A percentile compares a stretch with the other conserved stretches of the same genome.
Evolutionary conservation across 352 stramenopile genomes (phyloP).

Genomic region (Phytophthora macrochlamydospora): DNA sequence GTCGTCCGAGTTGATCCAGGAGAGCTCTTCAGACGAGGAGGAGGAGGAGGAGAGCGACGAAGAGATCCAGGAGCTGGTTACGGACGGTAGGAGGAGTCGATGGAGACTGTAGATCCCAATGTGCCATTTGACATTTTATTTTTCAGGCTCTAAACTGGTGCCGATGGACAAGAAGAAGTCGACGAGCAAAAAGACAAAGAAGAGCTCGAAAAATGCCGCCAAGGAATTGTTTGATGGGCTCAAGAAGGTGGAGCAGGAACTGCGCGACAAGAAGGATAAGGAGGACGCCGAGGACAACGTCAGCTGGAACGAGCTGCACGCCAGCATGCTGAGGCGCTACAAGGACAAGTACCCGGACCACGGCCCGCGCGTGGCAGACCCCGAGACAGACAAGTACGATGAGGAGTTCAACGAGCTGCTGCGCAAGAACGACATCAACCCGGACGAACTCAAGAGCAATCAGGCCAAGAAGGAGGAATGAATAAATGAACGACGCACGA

Average conservation of each 20-base stretch:
- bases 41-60: conserved; percentile 47
- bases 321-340: conserved; percentile 73
- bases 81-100: conserved; percentile 42
- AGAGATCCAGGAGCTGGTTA: conserved; percentile 77
- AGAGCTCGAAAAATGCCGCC: conserved; percentile 39
- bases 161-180: conserved; percentile 22
- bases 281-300: conserved; percentile 53
- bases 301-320: conserved; percentile 84
- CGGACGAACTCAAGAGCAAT: conserved; percentile 58
- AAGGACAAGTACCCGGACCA: conserved; percentile 82
- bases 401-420: conserved; percentile 86
- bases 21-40: conserved; percentile 17
- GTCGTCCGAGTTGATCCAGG: conserved; percentile 52
- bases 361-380: conserved; percentile 46
- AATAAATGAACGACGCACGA: not conserved
- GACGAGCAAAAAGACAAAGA: conserved; percentile 24
- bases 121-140: not conserved
- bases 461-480: conserved; percentile 30
- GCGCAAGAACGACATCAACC: conserved; percentile 78
- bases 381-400: conserved; percentile 74
- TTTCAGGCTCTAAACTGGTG: conserved; percentile 47
- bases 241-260: conserved; percentile 74
- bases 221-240: conserved; percentile 81
- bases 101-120: not conserved
- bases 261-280: conserved; percentile 59